A percentile compares a stretch with the other conserved stretches of the same genome.
Conservation (phyloP, 2,329 filamentous ascomycete species). For the Diaporthe batatas region DNA sequence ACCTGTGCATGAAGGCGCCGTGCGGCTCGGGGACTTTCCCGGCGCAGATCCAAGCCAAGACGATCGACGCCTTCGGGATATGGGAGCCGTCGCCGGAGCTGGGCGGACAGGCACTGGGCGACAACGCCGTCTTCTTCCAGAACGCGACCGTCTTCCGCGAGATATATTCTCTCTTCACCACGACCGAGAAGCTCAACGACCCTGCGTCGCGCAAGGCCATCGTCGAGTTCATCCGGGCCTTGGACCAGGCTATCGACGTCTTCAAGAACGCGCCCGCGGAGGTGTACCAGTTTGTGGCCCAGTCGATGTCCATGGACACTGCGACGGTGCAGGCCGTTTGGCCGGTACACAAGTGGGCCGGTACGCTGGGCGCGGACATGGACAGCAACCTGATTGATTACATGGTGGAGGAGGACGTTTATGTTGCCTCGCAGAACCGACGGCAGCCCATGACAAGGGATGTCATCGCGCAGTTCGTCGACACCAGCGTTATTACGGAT, state of each 20-base stretch:
- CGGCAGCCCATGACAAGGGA: constrained; percentile 15
- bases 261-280: constrained; percentile 6
- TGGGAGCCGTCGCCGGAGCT: constrained; percentile 11
- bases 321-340: constrained; percentile 2
- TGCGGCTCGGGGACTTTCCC: constrained; percentile 3
- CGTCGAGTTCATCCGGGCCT: constrained; percentile 1
- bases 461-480: not conserved
- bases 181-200: constrained; percentile 13
- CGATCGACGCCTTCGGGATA: constrained; percentile 14
- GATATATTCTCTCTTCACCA: not conserved
- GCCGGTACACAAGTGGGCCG: constrained; percentile 13
- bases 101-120: not conserved
- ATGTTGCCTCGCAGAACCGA: constrained; percentile 5
- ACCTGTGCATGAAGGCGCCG: not conserved
- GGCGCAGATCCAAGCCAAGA: constrained; percentile 8
- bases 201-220: constrained; percentile 4
- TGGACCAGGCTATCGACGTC: constrained; percentile 1
- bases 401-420: constrained; percentile 24
- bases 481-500: constrained; percentile 15
- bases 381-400: constrained; percentile 23
- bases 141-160: constrained; percentile 17
- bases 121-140: constrained; percentile 10
- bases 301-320: not conserved
- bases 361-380: constrained; percentile 10
- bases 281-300: constrained; percentile 13